These are phyloP conservation scores for Groenewaldozyma auringiensis DNA, from an alignment of 1,139 yeast genomes.

Conservation along the genomic window DNA sequence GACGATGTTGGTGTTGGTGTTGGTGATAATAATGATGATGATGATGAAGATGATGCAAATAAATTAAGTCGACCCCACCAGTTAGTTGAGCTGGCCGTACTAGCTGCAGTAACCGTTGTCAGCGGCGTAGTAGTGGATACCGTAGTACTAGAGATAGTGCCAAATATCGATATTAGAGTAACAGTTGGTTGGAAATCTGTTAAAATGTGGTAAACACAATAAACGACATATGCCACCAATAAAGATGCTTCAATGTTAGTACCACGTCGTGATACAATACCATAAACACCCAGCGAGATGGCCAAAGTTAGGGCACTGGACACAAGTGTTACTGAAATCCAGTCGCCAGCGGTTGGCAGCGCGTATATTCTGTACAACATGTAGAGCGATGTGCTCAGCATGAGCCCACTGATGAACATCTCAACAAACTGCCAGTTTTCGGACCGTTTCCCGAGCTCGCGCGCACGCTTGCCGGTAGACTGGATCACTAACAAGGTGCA, in stretches of 20 bases:
- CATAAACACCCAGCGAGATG: constrained; percentile 67
- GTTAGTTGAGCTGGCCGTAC: constrained; percentile 15
- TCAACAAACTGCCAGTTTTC: constrained; percentile 78
- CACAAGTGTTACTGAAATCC: constrained; percentile 69
- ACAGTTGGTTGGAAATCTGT: constrained; percentile 52
- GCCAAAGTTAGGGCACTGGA: constrained; percentile 81
- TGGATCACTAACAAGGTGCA: constrained; percentile 85
- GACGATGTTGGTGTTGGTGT: constrained; percentile 17
- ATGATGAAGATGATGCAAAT: constrained; percentile 10
- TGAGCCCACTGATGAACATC: constrained; percentile 64
- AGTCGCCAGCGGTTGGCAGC: constrained; percentile 56
- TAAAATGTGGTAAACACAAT: constrained; percentile 84
- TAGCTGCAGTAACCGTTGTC: constrained; percentile 7
- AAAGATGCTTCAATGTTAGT: constrained; percentile 84
- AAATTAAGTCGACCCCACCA: constrained; percentile 14
- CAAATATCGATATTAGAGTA: constrained; percentile 23
- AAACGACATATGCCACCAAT: constrained; percentile 81
- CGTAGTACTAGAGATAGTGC: constrained; percentile 9
- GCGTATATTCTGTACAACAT: constrained; percentile 78
- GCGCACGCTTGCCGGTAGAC: constrained; percentile 76
- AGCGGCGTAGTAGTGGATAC: constrained; percentile 6
- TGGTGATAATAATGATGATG: constrained; percentile 23
- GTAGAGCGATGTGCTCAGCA: constrained; percentile 67
- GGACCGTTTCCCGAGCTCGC: constrained; percentile 64
- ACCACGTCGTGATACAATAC: constrained; percentile 76